These are phyloP conservation scores for Chimonanthus praecox DNA, from an alignment of 164 flowering plant species.

Conservation along the genomic window DNA sequence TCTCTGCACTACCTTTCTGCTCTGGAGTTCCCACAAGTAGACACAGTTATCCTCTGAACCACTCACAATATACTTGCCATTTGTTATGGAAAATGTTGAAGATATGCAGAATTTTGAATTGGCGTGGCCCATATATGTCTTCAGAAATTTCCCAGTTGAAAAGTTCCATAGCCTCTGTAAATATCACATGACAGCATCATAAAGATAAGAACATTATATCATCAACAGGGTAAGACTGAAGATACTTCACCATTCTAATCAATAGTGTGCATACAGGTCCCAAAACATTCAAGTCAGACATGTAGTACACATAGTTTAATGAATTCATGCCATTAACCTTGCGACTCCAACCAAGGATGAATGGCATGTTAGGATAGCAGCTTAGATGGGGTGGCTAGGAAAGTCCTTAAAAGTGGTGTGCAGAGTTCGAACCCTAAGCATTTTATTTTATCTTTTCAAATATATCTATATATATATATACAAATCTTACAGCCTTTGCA, in stretches of 20 bases:
- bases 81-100: conserved; percentile 68
- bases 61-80: conserved; percentile 81
- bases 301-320: background rate
- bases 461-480: too few species aligned
- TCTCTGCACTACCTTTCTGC: conserved; percentile 74
- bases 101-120: conserved; percentile 81
- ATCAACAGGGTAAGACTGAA: background rate
- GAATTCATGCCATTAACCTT: background rate
- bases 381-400: too few species aligned
- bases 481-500: too few species aligned
- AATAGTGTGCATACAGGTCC: too few species aligned
- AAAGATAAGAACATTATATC: background rate
- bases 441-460: too few species aligned
- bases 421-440: too few species aligned
- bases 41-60: conserved; percentile 86
- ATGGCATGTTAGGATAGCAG: too few species aligned
- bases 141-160: conserved; percentile 73
- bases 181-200: conserved; percentile 5
- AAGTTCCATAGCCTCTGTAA: conserved; percentile 92
- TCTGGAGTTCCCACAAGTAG: conserved; percentile 89
- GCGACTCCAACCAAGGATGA: background rate
- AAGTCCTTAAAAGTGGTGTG: too few species aligned
- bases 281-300: background rate
- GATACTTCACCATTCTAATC: too few species aligned
- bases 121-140: conserved; percentile 87